phyloP scores from a whole-genome alignment of 73 alveolate species.

The Durusdinium trenchii region DNA sequence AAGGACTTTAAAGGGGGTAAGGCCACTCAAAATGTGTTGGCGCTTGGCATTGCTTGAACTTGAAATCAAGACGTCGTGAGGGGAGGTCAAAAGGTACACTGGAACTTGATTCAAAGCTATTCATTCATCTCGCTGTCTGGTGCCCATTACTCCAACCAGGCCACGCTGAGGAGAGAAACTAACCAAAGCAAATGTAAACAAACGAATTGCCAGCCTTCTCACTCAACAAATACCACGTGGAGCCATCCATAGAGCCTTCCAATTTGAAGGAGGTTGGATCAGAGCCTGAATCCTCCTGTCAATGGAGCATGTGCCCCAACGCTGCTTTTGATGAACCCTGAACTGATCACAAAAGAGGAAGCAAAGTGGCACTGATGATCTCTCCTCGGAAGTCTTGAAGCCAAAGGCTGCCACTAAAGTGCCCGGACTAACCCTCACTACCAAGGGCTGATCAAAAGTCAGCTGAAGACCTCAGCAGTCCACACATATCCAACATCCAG shows the following conservation, averaged over 20 bases:
- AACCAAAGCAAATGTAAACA: background rate
- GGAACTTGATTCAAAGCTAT: too few relatives aligned
- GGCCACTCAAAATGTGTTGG: too few relatives aligned
- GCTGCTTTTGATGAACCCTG: background rate
- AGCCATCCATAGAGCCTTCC: slow-evolving; percentile 86
- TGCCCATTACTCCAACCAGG: too few relatives aligned
- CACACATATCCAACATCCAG: background rate
- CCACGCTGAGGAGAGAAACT: too few relatives aligned
- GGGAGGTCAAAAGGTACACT: too few relatives aligned
- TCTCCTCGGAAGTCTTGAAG: slow-evolving; percentile 42
- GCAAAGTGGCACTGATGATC: background rate
- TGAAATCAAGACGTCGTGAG: too few relatives aligned
- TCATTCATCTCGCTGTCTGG: too few relatives aligned
- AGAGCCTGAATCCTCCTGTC: background rate
- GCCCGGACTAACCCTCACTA: background rate
- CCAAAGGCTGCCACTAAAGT: slow-evolving; percentile 48
- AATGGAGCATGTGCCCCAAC: background rate
- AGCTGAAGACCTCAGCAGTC: slow-evolving; percentile 21
- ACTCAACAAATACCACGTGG: slow-evolving; percentile 43
- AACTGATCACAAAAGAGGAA: background rate
- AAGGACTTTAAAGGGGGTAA: background rate
- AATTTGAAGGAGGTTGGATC: slow-evolving; percentile 56
- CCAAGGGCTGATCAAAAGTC: slow-evolving; percentile 10
- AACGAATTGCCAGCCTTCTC: background rate
- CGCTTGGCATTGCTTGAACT: too few relatives aligned